Base-by-base conservation (phyloP, 139 green algal species). In the Axilococcus clingmanii region DNA sequence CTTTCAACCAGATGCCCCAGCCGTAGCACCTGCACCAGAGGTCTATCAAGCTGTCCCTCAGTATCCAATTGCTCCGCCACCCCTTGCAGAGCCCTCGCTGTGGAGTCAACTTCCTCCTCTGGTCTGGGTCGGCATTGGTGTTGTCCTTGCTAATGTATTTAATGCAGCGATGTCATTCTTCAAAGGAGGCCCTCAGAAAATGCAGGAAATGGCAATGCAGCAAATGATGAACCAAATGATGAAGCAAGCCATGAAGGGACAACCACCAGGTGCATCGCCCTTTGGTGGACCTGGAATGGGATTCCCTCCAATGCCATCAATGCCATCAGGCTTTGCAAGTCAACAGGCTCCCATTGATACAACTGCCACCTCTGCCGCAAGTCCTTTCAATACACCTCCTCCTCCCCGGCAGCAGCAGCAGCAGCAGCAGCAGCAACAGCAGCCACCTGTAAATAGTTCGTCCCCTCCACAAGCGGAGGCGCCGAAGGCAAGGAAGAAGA, bases 221-320 rank as follows among this genome's bases (percentile, higher is more conserved):
- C 38, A 55, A 37, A 57, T 62, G 48, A 68, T 73, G 65, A 46
- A 73, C 33, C 65, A 73, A 30, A 72, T 72, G 63, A 66, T 72
- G 56, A 72, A 72, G 48, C 63, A 71, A 48, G 56, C 56, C 15
- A 61, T 61, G 49, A 58, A 58, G 3, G 37, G 20, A 22, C 25
- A 29, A 23, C 33, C 15, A 19, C 40, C 51, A 47, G 49, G 49
- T 7, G 59, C 29, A 12, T 61, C 35, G 40, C 59, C 59, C 3
- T 67, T 67, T 29, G 40, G 12, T 7, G 47, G 47, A 15, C 20
- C 34, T 50, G 61, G 52, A 4, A 41, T 41, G 12, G 43, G 41
- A 8, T 40, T 52, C 45, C 55, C 33, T 46, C 28, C 25, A 34
- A 20, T n/a, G 7, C 15, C 24, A 45, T 38, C 5, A 16, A 9